Evolutionary conservation across 2,329 filamentous ascomycete genomes (phyloP).

Genomic region (Colletotrichum tropicicola): DNA sequence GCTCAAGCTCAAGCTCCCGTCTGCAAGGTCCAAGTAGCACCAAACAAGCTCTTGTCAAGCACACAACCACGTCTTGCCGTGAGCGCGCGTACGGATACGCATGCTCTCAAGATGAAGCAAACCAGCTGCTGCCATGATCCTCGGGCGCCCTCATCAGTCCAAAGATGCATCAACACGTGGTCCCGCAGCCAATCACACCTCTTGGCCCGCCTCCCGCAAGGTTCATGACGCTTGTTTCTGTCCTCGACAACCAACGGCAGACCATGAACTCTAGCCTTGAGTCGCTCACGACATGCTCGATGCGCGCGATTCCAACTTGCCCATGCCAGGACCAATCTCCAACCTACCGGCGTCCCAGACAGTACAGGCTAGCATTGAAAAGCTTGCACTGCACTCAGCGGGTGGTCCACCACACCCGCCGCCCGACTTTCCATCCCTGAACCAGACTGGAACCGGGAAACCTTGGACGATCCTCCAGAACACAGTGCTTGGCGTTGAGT

Average conservation of each 20-base stretch:
- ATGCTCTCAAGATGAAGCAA: slow-evolving; percentile 23
- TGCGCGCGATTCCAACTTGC: background rate
- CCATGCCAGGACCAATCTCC: background rate
- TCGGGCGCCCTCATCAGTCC: background rate
- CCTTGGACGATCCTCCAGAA: slow-evolving; percentile 5
- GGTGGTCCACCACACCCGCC: background rate
- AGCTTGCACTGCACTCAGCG: background rate
- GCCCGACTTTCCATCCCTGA: background rate
- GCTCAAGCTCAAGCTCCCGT: background rate
- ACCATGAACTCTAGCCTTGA: background rate
- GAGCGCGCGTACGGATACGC: slow-evolving; percentile 4
- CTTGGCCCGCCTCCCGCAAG: too few relatives aligned
- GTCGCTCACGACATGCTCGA: background rate
- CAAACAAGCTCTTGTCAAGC: slow-evolving; percentile 2
- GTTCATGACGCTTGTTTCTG: background rate
- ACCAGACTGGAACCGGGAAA: background rate
- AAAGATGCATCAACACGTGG: slow-evolving; percentile 2
- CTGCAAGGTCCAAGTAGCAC: background rate
- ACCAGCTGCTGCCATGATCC: slow-evolving; percentile 7
- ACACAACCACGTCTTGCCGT: background rate
- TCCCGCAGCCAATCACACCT: background rate
- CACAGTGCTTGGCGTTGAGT: background rate
- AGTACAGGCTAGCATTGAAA: background rate
- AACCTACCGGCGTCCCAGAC: background rate
- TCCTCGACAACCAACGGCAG: too few relatives aligned